A percentile compares a stretch with the other conserved stretches of the same genome.
Evolutionary conservation across 176 grass and related monocot genomes (phyloP).

Genomic region (Bothriochloa decipiens): DNA sequence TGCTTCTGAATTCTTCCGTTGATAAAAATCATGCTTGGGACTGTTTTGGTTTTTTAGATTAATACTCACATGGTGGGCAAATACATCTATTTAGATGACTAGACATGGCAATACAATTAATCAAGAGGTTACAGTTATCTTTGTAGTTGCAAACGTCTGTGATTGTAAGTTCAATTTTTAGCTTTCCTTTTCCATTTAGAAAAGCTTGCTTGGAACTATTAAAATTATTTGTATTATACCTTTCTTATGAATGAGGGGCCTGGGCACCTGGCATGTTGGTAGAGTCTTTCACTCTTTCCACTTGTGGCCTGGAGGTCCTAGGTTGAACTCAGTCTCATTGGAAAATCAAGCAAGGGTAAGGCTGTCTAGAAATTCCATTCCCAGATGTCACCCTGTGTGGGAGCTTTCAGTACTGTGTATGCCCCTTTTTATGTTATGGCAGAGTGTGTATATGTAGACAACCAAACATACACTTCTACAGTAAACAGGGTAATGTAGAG

Average conservation of each 20-base stretch:
- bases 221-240: not conserved
- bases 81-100: not conserved
- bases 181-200: not conserved
- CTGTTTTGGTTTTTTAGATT: not conserved
- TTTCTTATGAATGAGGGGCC: not conserved
- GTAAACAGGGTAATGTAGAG: not conserved
- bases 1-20: not conserved
- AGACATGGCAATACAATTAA: not conserved
- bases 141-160: not conserved
- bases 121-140: not conserved
- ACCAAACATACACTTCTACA: not conserved
- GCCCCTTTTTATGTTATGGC: not conserved
- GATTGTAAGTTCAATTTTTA: not conserved
- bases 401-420: not conserved
- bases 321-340: not conserved
- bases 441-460: not conserved
- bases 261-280: not conserved
- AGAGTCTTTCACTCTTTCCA: not conserved
- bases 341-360: not conserved
- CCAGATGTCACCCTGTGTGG: not conserved
- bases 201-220: slow-evolving; percentile 14
- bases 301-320: not conserved
- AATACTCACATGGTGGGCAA: not conserved
- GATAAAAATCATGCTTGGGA: not conserved
- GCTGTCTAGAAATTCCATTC: not conserved